Evolutionary conservation across 768 basidiomycete genomes (phyloP).

Genomic region (Pulveroboletus sp.): DNA sequence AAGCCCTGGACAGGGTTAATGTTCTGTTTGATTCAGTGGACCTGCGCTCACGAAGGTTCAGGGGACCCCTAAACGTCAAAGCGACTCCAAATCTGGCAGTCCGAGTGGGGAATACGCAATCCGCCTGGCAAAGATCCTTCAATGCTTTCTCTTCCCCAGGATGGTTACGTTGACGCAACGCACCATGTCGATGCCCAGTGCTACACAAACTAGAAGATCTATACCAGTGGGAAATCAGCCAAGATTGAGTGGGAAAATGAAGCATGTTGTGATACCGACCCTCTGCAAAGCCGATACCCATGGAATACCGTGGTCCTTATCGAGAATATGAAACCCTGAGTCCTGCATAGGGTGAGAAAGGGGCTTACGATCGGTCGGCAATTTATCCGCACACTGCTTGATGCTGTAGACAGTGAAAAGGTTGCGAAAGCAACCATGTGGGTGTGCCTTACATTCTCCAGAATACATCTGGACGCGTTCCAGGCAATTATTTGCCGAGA

Average conservation of each 20-base stretch:
- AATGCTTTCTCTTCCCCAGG: not conserved
- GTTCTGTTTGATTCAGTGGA: not conserved
- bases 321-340: slow-evolving; percentile 9
- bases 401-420: slow-evolving; percentile 46
- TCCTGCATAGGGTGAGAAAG: not conserved
- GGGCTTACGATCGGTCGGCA: slow-evolving; percentile 71
- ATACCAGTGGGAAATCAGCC: not conserved
- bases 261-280: slow-evolving; percentile 40
- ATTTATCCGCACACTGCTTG: slow-evolving; percentile 71
- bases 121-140: slow-evolving; percentile 54
- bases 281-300: slow-evolving; percentile 93
- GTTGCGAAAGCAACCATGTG: not conserved
- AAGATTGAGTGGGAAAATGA: not conserved
- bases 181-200: slow-evolving; percentile 92
- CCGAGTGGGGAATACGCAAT: slow-evolving; percentile 91
- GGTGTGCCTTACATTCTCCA: slow-evolving; percentile 67
- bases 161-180: slow-evolving; percentile 8
- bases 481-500: slow-evolving; percentile 6
- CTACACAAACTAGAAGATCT: slow-evolving; percentile 89
- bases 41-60: slow-evolving; percentile 64
- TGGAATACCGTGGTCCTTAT: slow-evolving; percentile 82
- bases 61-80: slow-evolving; percentile 72
- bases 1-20: slow-evolving; percentile 35
- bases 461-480: slow-evolving; percentile 57
- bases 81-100: slow-evolving; percentile 92